phyloP scores from a whole-genome alignment of 805 yeast genomes.

The Pichia pseudocactophila region DNA sequence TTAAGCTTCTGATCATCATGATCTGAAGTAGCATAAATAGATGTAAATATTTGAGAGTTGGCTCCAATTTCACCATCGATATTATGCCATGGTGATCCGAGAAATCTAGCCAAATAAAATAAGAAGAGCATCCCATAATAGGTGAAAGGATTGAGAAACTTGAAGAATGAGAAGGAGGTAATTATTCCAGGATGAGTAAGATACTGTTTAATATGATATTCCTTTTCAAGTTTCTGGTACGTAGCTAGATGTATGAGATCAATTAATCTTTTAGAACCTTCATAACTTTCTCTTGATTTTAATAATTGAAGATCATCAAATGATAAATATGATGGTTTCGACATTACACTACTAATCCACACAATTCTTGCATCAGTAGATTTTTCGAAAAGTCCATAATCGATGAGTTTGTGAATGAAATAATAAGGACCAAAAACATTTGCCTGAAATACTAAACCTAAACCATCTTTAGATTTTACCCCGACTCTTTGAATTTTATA shows the following conservation, averaged over 20 bases:
- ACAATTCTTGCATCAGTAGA: conserved; percentile 49
- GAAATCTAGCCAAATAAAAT: conserved; percentile 71
- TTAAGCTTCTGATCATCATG: conserved; percentile 37
- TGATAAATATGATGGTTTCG: conserved; percentile 65
- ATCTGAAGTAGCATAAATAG: conserved; percentile 43
- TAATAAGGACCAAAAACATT: conserved; percentile 96
- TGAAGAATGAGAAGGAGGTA: conserved; percentile 69
- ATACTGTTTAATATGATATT: conserved; percentile 58
- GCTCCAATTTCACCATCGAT: conserved; percentile 87
- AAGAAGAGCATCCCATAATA: conserved; percentile 78
- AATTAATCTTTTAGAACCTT: conserved; percentile 82
- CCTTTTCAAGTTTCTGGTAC: conserved; percentile 37
- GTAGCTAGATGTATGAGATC: conserved; percentile 77
- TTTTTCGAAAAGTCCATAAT: conserved; percentile 34
- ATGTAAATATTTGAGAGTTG: conserved; percentile 70
- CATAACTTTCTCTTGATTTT: conserved; percentile 62
- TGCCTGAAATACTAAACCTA: conserved; percentile 88
- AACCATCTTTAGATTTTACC: conserved; percentile 61
- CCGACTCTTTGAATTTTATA: conserved; percentile 81
- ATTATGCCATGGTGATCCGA: conserved; percentile 86
- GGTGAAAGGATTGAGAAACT: conserved; percentile 67
- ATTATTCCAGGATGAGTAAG: conserved; percentile 92
- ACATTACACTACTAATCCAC: conserved; percentile 84
- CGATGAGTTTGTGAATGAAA: conserved; percentile 56
- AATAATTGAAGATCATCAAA: conserved; percentile 68